Evolutionary conservation across 371 early-diverging fungal genomes (phyloP), one percentile per base, ranked within the genome.

Genomic region (Gilbertella persicaria): DNA sequence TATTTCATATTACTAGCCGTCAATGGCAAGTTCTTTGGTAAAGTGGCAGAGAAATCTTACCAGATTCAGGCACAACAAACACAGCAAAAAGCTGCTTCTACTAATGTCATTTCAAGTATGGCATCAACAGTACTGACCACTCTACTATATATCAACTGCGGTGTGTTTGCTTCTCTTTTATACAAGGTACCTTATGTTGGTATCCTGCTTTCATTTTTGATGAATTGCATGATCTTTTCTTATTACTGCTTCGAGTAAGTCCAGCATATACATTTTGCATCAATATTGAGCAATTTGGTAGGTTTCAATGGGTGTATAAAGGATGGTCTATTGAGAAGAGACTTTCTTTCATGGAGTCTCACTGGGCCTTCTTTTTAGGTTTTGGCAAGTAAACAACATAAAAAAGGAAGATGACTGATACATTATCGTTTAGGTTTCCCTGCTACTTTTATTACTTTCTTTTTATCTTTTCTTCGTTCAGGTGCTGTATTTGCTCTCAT

Each of bases 301-400:
- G 80, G 46, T 80, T 74, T 53, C 76, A 78, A 54, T 78, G 81
- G 79, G 51, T 73, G 2, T 72, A 76, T 50, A 49, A 71, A 47
- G 71, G 72, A 8, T 77, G 77, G 75, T 73, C 64, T 13, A 56
- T 76, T 50, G 79, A 78, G 47, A 73, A 73, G n/a, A 63, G 81
- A 12, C 50, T 81, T 50, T 52, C 75, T 3, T 81, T 65, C 52
- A 67, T 78, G 52, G 81, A 81, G 39, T 57, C 63, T 19, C 79
- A 75, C 25, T 81, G 81, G 82, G 65, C 82, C 16, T 81, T 64
- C 53, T 81, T 81, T 54, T 54, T 77, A 19, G 81, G 81, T 17
- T 81, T 81, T 47, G 78, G 79, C 73, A 72, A 60, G 45, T 33
- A 53, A 13, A 12, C n/a, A 26, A 29, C 23, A 28, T 30, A 28